Base-by-base conservation (phyloP, 108 stramenopile genomes). In the Skeletonema marinoi region DNA sequence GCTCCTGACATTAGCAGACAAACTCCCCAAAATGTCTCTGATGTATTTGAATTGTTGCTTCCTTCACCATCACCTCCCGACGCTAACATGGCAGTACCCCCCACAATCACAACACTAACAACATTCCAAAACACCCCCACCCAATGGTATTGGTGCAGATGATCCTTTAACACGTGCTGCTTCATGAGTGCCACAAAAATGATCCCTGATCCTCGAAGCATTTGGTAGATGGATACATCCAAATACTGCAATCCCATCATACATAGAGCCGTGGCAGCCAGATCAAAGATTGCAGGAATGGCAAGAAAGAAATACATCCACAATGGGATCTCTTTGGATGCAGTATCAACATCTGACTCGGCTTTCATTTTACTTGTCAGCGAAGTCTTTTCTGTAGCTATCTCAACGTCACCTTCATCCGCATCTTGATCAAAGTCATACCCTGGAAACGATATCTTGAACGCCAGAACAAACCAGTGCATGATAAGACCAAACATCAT, bases 121-220 rank as follows among this genome's bases (percentile, higher is more conserved):
- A 95, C 93, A 72, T 95, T 97, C 86, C 87, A 95, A 73, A 85
- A 74, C 14, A 97, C 91, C 3, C 96, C 96, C 35, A 95, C 74
- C 96, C 96, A 97, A 83, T 91, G 92, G 68, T 93, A 97, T 4
- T 17, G 68, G 46, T 82, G 81, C 54, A 97, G 73, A 66, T 82
- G 83, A 71, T 95, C 87, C 19, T 81, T 77, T 6, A 97, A 74
- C 14, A 90, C 88, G 59, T 90, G 84, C 60, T 95, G 94, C 68
- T 97, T 97, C 93, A 97, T 88, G 30, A 97, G 70, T 8, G 96
- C 96, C 10, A 97, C 94, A 80, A 97, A 97, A 65, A 97, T 93
- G 65, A 97, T 95, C 6, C 93, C 93, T 19, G 87, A 87, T 83
- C 96, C 96, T 11, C 94, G 85, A 9, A 97, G 80, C 82, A 97